phyloP scores from a whole-genome alignment of 2,329 filamentous ascomycete species.

The Ambrosiella cleistominuta region DNA sequence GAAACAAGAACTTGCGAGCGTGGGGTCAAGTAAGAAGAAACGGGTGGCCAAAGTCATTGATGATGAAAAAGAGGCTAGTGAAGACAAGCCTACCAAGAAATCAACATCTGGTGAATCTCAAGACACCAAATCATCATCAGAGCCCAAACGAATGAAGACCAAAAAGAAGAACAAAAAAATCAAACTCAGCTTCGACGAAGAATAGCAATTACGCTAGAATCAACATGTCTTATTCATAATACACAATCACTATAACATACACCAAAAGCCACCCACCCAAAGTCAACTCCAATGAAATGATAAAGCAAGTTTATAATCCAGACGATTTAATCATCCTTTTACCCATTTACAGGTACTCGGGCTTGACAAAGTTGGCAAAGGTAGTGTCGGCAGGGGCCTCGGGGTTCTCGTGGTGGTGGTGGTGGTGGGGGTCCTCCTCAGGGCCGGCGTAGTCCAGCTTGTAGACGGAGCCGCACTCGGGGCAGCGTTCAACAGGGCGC shows the following conservation, averaged over 20 bases:
- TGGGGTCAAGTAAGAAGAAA: conserved; percentile 34
- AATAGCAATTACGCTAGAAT: conserved; percentile 22
- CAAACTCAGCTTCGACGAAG: conserved; percentile 50
- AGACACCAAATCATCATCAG: conserved; percentile 8
- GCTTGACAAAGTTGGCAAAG: conserved; percentile 89
- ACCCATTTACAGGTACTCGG: conserved; percentile 69
- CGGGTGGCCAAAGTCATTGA: conserved; percentile 36
- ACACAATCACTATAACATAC: not conserved
- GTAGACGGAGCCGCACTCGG: conserved; percentile 89
- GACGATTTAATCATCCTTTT: not conserved
- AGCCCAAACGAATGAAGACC: conserved; percentile 7
- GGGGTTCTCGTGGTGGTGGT: conserved; percentile 43
- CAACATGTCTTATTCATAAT: not conserved
- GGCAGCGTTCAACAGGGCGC: conserved; percentile 85
- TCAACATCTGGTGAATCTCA: conserved; percentile 3
- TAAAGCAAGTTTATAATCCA: conserved; percentile 5
- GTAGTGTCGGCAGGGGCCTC: conserved; percentile 62
- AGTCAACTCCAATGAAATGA: not conserved
- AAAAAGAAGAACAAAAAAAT: conserved; percentile 46
- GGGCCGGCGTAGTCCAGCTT: conserved; percentile 96
- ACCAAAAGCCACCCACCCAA: not conserved
- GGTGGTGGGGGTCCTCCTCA: conserved; percentile 49
- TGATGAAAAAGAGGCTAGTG: conserved; percentile 18
- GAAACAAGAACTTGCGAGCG: conserved; percentile 22
- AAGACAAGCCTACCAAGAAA: conserved; percentile 15